phyloP scores from a whole-genome alignment of 805 yeast genomes.

The Komagataella populi region DNA sequence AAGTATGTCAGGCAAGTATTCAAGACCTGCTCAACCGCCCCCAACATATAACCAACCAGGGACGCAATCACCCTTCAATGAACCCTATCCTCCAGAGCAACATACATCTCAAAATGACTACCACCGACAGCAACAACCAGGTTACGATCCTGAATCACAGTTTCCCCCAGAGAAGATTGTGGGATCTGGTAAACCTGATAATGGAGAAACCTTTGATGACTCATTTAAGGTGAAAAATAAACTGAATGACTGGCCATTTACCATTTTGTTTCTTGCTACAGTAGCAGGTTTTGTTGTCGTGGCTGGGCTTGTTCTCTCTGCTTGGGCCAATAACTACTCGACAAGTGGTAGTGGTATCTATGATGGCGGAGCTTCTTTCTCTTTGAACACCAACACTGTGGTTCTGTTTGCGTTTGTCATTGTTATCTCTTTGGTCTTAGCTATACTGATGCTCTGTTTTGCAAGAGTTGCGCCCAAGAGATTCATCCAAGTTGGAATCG shows the following conservation, averaged over 20 bases:
- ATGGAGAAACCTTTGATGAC: conserved; percentile 39
- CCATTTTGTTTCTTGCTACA: conserved; percentile 31
- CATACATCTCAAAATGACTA: not conserved
- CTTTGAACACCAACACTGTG: conserved; percentile 64
- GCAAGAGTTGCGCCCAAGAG: conserved; percentile 54
- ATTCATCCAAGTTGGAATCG: conserved; percentile 58
- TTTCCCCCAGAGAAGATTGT: not conserved
- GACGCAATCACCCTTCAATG: not conserved
- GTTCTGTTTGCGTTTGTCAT: conserved; percentile 55
- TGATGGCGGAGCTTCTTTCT: conserved; percentile 30
- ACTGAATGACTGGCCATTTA: conserved; percentile 62
- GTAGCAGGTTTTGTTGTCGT: conserved; percentile 58
- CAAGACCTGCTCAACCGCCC: not conserved
- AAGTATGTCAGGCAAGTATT: not conserved
- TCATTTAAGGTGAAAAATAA: conserved; percentile 54
- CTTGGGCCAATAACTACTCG: conserved; percentile 41
- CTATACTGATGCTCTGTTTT: conserved; percentile 37
- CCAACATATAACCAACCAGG: not conserved
- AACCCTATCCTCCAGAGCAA: not conserved
- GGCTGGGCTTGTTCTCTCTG: conserved; percentile 54
- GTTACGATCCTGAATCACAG: not conserved
- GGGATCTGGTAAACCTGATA: conserved; percentile 9
- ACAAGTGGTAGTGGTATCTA: conserved; percentile 56
- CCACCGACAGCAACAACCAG: not conserved
- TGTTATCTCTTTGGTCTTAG: conserved; percentile 43